A percentile compares a stretch with the other conserved stretches of the same genome.
These are phyloP conservation scores for Amanita inopinata DNA, from an alignment of 768 basidiomycete genomes.

Conservation along the genomic window DNA sequence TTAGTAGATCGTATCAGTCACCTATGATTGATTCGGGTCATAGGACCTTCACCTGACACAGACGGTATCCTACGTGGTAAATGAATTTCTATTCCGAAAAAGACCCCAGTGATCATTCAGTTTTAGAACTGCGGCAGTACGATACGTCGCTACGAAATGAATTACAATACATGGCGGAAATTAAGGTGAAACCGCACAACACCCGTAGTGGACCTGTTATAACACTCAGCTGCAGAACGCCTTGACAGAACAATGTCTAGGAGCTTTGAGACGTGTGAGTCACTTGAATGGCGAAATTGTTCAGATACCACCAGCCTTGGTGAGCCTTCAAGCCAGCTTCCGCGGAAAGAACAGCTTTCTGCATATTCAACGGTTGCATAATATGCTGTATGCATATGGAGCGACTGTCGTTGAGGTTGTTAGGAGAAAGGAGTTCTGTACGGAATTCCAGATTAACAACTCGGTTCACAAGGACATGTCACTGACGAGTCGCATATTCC, in stretches of 20 bases:
- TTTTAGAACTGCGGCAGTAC: constrained; percentile 50
- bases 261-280: constrained; percentile 66
- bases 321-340: constrained; percentile 60
- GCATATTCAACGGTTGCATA: constrained; percentile 85
- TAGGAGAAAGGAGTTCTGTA: constrained; percentile 82
- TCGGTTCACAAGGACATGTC: no score
- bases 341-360: constrained; percentile 74
- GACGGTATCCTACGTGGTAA: constrained; percentile 47
- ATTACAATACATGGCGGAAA: constrained; percentile 42
- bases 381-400: constrained; percentile 86
- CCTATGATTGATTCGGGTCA: background rate
- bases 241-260: constrained; percentile 59
- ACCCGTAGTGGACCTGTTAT: constrained; percentile 15
- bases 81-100: background rate
- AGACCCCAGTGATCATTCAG: constrained; percentile 1
- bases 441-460: constrained; percentile 15
- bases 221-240: constrained; percentile 42
- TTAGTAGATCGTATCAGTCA: background rate
- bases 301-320: constrained; percentile 55
- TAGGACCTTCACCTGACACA: constrained; percentile 37
- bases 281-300: constrained; percentile 75
- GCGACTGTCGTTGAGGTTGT: constrained; percentile 88
- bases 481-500: constrained; percentile 4
- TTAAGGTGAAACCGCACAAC: constrained; percentile 32
- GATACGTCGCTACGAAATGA: constrained; percentile 57